Evolutionary conservation across 768 basidiomycete species (phyloP), one percentile per base, ranked within the genome.

Genomic region (Phanerodontia chrysosporium): DNA sequence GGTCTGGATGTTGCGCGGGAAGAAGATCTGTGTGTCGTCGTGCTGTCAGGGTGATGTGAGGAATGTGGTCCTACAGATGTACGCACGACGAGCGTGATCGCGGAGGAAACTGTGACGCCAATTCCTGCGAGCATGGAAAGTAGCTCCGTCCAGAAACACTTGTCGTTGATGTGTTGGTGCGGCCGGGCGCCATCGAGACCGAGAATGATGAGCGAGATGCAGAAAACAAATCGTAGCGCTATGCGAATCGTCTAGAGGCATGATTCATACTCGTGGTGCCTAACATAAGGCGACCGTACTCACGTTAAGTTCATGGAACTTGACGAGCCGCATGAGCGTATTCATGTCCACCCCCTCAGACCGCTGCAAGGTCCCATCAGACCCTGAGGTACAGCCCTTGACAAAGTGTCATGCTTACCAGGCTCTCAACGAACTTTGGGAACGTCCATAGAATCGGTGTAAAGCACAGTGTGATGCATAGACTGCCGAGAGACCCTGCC

Each of bases 241-340:
- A 91, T 72, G 1, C 90, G 89, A 39, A 90, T 81, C 45, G 74
- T 81, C 91, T 92, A 62, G 1, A 3, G n/a, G 24, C 3, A 28
- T 12, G 18, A 56, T 61, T 28, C 61, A 27, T 39, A 25, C 45
- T 46, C 21, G 12, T 36, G 29, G 60, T 49, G 57, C 28, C n/a
- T n/a, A n/a, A n/a, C n/a, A n/a, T n/a, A n/a, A n/a, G n/a, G n/a
- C n/a, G n/a, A n/a, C n/a, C n/a, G n/a, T n/a, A n/a, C 89, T 35
- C 62, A 92, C 91, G 64, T 94, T 94, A 42, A 92, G 72, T 66
- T 93, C 89, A 42, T 89, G 87, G 67, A 90, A 93, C 62, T 86
- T 92, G 35, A 86, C 86, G 51, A 94, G 72, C 22, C 90, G 83
- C 22, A 89, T 79, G 49, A 92, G 77, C 2, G 86, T 90, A 29